phyloP scores from a whole-genome alignment of 305 asterid species.

The Solanum hybrid region DNA sequence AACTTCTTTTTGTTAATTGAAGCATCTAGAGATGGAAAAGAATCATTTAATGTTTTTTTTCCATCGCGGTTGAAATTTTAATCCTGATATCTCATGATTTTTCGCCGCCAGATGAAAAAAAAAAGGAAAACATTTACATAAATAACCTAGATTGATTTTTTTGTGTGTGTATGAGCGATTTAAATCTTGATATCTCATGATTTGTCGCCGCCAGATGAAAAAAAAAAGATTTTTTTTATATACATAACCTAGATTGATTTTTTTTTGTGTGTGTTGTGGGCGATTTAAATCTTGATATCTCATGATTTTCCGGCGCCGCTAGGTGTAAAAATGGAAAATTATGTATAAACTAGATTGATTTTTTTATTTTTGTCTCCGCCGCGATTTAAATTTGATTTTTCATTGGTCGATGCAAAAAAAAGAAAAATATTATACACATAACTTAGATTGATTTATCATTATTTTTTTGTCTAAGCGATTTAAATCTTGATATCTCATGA shows the following conservation, averaged over 20 bases:
- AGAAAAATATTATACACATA: background rate
- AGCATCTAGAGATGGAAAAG: background rate
- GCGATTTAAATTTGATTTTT: background rate
- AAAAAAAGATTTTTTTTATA: background rate
- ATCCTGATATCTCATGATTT: background rate
- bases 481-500: background rate
- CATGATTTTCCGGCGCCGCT: background rate
- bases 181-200: background rate
- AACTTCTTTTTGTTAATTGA: background rate
- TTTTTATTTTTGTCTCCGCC: background rate
- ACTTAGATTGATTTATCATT: background rate
- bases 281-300: background rate
- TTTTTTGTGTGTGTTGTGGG: background rate
- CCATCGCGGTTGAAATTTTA: background rate
- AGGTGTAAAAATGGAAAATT: background rate
- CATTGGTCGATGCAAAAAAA: background rate
- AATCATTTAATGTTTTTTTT: background rate
- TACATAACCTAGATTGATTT: background rate
- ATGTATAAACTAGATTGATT: background rate
- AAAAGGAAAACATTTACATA: background rate
- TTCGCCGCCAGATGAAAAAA: background rate
- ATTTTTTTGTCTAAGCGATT: background rate
- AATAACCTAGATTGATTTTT: background rate
- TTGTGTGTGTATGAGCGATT: background rate
- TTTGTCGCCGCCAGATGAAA: background rate